These are phyloP conservation scores for Vitis rotundifolia DNA, from an alignment of 164 flowering plant genomes.

Conservation along the genomic window DNA sequence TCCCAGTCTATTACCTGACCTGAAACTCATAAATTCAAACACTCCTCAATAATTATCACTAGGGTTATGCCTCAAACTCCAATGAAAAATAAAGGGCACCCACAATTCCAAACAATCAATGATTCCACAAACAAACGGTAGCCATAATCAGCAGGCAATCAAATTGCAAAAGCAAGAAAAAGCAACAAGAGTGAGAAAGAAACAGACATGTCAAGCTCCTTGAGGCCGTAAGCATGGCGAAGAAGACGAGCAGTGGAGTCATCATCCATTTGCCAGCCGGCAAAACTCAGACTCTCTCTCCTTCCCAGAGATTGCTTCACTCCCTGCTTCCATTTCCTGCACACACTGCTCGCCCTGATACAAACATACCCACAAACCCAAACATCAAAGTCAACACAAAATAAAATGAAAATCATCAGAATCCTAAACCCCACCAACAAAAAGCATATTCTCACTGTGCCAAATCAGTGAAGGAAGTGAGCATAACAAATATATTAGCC, in stretches of 20 bases:
- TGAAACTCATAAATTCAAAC: neutral
- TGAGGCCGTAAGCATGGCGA: conserved; percentile 63
- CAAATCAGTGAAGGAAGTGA: conserved; percentile 67
- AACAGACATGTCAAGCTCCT: conserved; percentile 84
- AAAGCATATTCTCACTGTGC: conserved; percentile 50
- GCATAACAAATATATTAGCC: conserved; percentile 52
- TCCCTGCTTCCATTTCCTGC: conserved; percentile 86
- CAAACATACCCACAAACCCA: conserved; percentile 5
- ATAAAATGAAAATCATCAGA: neutral
- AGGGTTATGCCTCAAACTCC: too few relatives aligned
- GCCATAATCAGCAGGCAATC: neutral
- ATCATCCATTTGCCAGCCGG: conserved; percentile 91
- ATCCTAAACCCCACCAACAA: neutral
- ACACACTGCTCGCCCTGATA: conserved; percentile 61
- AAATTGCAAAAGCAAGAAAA: neutral
- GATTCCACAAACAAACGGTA: too few relatives aligned
- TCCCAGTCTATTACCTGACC: neutral
- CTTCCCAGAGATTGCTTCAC: conserved; percentile 74
- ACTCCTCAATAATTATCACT: neutral
- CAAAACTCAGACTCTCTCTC: conserved; percentile 68
- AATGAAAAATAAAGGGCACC: too few relatives aligned
- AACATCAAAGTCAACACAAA: neutral
- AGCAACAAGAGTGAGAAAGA: conserved; percentile 3
- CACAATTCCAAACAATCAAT: too few relatives aligned
- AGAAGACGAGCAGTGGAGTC: conserved; percentile 79